Evolutionary conservation across 805 yeast species (phyloP).

Genomic region (Metschnikowia hibisci): DNA sequence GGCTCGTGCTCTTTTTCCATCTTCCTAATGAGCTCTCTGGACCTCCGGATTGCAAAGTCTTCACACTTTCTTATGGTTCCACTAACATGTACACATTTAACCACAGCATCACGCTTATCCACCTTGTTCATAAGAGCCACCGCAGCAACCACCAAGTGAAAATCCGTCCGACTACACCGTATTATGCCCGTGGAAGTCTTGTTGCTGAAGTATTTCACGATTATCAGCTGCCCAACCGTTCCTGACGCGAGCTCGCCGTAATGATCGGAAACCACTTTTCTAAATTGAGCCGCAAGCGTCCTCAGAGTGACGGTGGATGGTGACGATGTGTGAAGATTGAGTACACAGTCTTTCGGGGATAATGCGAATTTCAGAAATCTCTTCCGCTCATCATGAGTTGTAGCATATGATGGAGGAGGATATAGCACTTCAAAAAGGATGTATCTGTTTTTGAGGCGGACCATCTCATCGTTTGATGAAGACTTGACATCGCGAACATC

Average conservation of each 20-base stretch:
- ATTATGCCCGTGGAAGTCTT: constrained; percentile 82
- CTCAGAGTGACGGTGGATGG: constrained; percentile 47
- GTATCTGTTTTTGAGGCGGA: constrained; percentile 81
- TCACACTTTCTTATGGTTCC: constrained; percentile 89
- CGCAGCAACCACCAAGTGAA: constrained; percentile 62
- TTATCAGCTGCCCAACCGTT: constrained; percentile 52
- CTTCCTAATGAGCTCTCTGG: constrained; percentile 35
- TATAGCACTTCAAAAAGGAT: constrained; percentile 73
- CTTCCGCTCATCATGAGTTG: constrained; percentile 10
- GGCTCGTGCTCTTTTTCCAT: constrained; percentile 14
- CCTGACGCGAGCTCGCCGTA: constrained; percentile 83
- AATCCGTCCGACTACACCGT: constrained; percentile 66
- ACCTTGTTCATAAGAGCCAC: constrained; percentile 52
- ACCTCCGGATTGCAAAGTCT: constrained; percentile 52
- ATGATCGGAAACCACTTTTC: constrained; percentile 52
- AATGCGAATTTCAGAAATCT: constrained; percentile 22
- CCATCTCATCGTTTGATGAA: constrained; percentile 51
- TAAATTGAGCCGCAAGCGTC: constrained; percentile 48
- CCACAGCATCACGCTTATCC: constrained; percentile 46
- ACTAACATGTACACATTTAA: constrained; percentile 66
- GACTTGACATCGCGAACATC: constrained; percentile 3
- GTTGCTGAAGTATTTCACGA: constrained; percentile 75
- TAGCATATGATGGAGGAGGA: constrained; percentile 41
- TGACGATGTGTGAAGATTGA: constrained; percentile 49
- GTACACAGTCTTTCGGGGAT: constrained; percentile 36